Evolutionary conservation across 2,329 filamentous ascomycete genomes (phyloP).

Genomic region (Arthrobotrys musiformis): DNA sequence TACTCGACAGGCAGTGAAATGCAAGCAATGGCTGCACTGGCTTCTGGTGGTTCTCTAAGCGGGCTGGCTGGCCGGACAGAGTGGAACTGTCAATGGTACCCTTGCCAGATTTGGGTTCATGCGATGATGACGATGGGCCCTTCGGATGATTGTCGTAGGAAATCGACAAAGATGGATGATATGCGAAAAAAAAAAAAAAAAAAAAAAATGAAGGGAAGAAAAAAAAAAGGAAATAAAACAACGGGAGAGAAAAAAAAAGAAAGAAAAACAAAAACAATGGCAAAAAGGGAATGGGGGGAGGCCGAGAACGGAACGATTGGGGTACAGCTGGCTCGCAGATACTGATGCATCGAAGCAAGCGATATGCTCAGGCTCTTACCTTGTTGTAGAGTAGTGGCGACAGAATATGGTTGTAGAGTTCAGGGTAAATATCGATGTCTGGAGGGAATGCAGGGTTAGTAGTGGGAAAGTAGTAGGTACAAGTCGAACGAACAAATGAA

Average conservation of each 20-base stretch:
- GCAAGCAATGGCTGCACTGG: constrained; percentile 51
- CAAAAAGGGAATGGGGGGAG: constrained; percentile 24
- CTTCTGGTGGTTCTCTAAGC: constrained; percentile 39
- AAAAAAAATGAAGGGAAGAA: background rate
- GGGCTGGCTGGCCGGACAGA: constrained; percentile 26
- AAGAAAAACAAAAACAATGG: constrained; percentile 1
- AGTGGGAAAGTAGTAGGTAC: constrained; percentile 40
- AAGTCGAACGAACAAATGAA: constrained; percentile 12
- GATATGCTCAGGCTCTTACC: constrained; percentile 29
- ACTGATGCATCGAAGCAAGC: constrained; percentile 12
- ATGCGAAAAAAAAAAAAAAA: constrained; percentile 8
- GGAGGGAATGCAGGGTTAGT: constrained; percentile 44
- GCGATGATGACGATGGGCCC: constrained; percentile 53
- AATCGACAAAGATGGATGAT: constrained; percentile 40
- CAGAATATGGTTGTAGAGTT: constrained; percentile 24
- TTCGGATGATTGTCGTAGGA: constrained; percentile 43
- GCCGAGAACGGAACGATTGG: constrained; percentile 45
- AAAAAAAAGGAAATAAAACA: background rate
- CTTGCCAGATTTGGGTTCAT: constrained; percentile 47
- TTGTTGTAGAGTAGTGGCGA: constrained; percentile 23
- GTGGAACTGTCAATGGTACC: constrained; percentile 49
- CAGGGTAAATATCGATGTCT: constrained; percentile 49
- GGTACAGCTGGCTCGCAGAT: constrained; percentile 54
- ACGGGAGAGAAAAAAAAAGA: background rate
- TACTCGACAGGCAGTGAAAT: constrained; percentile 52